phyloP scores from a whole-genome alignment of 805 yeast species.

The Wickerhamiella kurtzmanii region DNA sequence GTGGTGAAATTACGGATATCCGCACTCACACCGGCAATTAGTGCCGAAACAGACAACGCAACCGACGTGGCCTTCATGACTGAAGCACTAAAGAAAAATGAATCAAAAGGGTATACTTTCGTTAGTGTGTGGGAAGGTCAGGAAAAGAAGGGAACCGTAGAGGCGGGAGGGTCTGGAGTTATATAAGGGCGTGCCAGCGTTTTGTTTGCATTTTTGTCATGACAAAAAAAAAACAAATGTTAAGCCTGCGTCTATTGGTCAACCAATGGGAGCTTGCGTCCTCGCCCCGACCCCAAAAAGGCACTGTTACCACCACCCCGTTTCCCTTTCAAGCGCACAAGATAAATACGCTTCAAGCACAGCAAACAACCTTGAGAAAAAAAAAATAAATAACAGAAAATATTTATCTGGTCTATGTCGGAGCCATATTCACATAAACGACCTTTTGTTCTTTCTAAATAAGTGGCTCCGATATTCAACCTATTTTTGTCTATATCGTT shows the following conservation, averaged over 20 bases:
- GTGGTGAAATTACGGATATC: conserved; percentile 20
- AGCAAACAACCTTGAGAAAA: not conserved
- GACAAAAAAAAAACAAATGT: not conserved
- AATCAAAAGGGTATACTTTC: not conserved
- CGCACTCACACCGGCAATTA: conserved; percentile 10
- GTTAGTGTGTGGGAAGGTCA: not conserved
- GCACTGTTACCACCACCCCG: not conserved
- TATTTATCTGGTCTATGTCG: too few relatives aligned
- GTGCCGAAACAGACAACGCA: not conserved
- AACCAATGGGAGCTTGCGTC: not conserved
- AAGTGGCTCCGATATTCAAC: too few relatives aligned
- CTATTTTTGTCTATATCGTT: too few relatives aligned
- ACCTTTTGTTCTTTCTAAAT: not conserved
- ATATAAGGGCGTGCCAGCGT: conserved; percentile 1
- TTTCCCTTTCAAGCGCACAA: not conserved
- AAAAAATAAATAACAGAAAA: too few relatives aligned
- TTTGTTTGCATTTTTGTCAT: not conserved
- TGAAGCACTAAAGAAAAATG: not conserved
- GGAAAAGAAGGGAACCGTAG: not conserved
- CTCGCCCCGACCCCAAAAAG: not conserved
- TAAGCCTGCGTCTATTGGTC: not conserved
- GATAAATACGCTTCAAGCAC: not conserved
- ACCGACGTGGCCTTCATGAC: conserved; percentile 2
- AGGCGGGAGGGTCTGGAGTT: not conserved
- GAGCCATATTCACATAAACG: not conserved